These are phyloP conservation scores for Kurtzmaniella cleridarum DNA, from an alignment of 805 yeast genomes.

Conservation along the genomic window DNA sequence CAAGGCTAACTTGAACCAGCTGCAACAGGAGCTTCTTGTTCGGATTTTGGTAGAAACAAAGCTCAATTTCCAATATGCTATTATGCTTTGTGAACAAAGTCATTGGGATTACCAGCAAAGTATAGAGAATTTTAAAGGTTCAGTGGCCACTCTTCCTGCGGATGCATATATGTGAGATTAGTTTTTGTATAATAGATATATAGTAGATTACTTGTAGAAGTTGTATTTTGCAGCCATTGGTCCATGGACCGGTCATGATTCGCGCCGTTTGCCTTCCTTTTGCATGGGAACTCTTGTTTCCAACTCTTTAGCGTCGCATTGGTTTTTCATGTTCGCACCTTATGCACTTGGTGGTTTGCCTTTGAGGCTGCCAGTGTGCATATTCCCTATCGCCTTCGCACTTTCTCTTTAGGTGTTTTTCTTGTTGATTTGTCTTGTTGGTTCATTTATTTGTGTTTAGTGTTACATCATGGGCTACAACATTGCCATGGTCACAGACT, in stretches of 20 bases:
- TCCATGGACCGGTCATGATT: no score
- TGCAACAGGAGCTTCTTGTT: conserved; percentile 60
- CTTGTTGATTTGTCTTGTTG: no score
- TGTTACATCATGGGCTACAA: conserved; percentile 22
- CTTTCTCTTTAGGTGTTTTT: no score
- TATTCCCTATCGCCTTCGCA: no score
- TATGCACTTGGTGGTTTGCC: no score
- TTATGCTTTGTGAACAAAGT: conserved; percentile 83
- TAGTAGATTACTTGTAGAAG: background rate
- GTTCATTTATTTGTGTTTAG: no score
- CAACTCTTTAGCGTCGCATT: no score
- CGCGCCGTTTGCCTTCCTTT: no score
- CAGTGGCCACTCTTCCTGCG: conserved; percentile 45
- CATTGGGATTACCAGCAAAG: conserved; percentile 76
- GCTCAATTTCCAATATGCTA: conserved; percentile 71
- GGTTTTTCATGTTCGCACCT: no score
- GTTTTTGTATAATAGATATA: background rate
- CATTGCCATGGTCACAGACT: conserved; percentile 83
- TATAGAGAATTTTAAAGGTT: conserved; percentile 61
- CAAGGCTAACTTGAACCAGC: conserved; percentile 42
- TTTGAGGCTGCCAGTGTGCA: no score
- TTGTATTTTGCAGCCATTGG: no score
- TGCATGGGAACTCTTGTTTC: no score
- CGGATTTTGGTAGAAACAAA: conserved; percentile 68
- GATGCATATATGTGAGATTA: conserved; percentile 25